These are phyloP conservation scores for Abrus precatorius DNA, from an alignment of 306 rosid genomes.

Conservation along the genomic window DNA sequence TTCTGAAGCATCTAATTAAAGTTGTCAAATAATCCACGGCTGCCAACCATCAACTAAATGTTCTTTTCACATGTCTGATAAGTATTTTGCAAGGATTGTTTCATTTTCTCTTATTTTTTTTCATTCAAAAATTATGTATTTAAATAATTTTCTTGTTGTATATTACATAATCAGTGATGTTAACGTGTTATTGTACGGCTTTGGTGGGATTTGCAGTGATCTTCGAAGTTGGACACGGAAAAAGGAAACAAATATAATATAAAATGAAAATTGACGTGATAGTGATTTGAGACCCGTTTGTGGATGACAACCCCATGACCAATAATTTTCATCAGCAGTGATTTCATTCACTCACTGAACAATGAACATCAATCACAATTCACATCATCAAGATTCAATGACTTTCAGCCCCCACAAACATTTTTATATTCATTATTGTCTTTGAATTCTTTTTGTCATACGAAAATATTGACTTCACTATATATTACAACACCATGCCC, in stretches of 20 bases:
- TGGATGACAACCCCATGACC: background rate
- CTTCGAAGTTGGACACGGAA: background rate
- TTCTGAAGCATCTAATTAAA: no score
- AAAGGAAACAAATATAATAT: background rate
- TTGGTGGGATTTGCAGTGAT: background rate
- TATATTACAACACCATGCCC: background rate
- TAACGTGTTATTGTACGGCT: background rate
- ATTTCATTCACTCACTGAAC: background rate
- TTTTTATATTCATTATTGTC: no score
- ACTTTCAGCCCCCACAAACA: no score
- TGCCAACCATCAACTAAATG: no score
- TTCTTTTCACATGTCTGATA: no score
- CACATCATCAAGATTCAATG: no score
- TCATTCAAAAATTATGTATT: no score
- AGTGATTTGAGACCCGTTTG: background rate
- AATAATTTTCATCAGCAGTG: slow-evolving; percentile 13
- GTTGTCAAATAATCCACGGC: no score
- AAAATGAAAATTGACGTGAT: background rate
- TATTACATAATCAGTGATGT: slow-evolving; percentile 39
- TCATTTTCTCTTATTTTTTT: no score
- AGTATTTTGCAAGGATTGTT: no score
- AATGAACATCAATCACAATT: no score
- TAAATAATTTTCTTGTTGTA: no score
- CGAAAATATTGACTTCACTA: background rate
- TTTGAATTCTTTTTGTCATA: background rate